phyloP scores from a whole-genome alignment of 805 yeast genomes.

The Grigorovia jiainica region DNA sequence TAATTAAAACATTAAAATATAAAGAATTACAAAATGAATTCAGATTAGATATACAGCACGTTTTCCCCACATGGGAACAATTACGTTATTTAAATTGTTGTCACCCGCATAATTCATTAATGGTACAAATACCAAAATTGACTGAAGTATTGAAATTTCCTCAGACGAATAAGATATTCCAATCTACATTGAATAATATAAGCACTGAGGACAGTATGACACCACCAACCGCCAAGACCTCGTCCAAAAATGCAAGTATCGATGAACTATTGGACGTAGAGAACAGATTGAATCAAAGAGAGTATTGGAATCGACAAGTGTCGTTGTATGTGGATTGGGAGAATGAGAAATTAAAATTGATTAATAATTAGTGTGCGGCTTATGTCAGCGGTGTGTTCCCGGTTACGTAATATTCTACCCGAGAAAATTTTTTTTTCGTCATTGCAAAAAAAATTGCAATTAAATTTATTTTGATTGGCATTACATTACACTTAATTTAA shows the following conservation, averaged over 20 bases:
- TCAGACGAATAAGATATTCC: conserved; percentile 14
- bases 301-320: conserved; percentile 16
- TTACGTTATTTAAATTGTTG: conserved; percentile 18
- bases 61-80: conserved; percentile 26
- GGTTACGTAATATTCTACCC: too few species aligned
- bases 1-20: not conserved
- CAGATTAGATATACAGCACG: conserved; percentile 16
- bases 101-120: conserved; percentile 7
- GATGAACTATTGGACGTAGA: not conserved
- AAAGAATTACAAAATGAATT: conserved; percentile 10
- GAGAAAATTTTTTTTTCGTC: too few species aligned
- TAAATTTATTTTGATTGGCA: too few species aligned
- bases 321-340: conserved; percentile 32
- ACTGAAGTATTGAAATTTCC: conserved; percentile 8
- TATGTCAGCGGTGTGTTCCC: too few species aligned
- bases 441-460: too few species aligned
- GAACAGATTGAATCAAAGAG: not conserved
- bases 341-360: conserved; percentile 7
- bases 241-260: not conserved
- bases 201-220: too few species aligned
- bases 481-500: too few species aligned
- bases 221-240: too few species aligned
- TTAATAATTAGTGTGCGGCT: too few species aligned
- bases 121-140: conserved; percentile 14
- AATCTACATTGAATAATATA: conserved; percentile 11